Conservation (phyloP, 179 eudicot genomes). For the Silene vulgaris region DNA sequence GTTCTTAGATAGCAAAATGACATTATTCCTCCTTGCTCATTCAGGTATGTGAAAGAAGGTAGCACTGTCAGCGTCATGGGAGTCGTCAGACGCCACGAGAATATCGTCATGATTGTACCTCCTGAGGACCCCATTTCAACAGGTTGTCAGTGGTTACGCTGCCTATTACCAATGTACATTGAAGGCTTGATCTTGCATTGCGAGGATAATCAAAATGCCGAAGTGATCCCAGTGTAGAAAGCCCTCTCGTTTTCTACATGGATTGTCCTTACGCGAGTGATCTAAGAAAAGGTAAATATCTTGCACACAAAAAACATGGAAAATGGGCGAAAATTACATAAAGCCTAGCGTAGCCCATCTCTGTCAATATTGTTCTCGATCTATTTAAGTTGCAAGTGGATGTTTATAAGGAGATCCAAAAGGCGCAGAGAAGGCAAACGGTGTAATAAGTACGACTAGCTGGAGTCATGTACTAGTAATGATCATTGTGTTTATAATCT, state of each 20-base stretch:
- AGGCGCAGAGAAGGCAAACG: slow-evolving; percentile 22
- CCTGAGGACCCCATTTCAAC: slow-evolving; percentile 71
- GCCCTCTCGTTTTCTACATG: not conserved
- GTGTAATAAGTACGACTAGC: slow-evolving; percentile 25
- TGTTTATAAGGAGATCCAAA: slow-evolving; percentile 25
- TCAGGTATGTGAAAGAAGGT: slow-evolving; percentile 92
- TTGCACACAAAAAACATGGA: slow-evolving; percentile 1
- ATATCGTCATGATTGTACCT: slow-evolving; percentile 86
- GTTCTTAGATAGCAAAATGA: not conserved
- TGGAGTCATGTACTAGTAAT: slow-evolving; percentile 23
- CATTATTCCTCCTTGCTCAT: slow-evolving; percentile 1
- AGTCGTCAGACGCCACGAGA: slow-evolving; percentile 73
- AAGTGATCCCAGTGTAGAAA: slow-evolving; percentile 75
- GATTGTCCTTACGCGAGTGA: not conserved
- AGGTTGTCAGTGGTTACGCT: slow-evolving; percentile 68
- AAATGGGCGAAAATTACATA: not conserved
- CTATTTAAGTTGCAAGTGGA: slow-evolving; percentile 24
- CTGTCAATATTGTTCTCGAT: slow-evolving; percentile 27
- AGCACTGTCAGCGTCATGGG: slow-evolving; percentile 93
- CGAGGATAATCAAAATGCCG: slow-evolving; percentile 69
- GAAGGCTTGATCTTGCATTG: slow-evolving; percentile 84
- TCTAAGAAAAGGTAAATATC: slow-evolving; percentile 27
- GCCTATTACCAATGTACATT: slow-evolving; percentile 72
- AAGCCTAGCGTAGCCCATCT: not conserved
- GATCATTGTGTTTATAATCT: slow-evolving; percentile 7